Base-by-base conservation (phyloP, 139 green algal species). In the Pseudopediastrum boryanum region DNA sequence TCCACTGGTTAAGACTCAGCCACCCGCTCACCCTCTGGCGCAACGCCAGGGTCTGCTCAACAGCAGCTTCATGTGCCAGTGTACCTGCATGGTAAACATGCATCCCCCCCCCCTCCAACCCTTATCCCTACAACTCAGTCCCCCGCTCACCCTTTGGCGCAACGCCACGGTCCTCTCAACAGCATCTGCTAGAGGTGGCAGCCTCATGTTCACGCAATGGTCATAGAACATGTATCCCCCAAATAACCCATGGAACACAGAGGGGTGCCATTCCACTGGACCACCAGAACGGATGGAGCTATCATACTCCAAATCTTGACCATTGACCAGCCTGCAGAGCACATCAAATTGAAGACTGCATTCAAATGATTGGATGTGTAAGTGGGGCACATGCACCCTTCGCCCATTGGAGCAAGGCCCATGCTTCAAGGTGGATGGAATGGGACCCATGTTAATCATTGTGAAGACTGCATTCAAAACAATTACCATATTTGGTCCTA, bases 181-280 rank as follows among this genome's bases (percentile, higher is more conserved):
- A 36, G 67, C 7, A 6, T 61, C 7, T 6, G 43, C 52, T 3
- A 78, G 52, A 21, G 39, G 35, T 52, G 51, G 52, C 71, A 78
- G 25, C 27, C 52, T 52, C 44, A 68, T 78, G 56, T 29, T 59
- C 12, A 63, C 63, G 36, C 72, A 16, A n/a, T 81, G 74, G 23
- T 81, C 61, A n/a, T 81, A 81, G 44, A 81, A 81, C 9, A 64
- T 41, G 13, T 56, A 27, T 25, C 44, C 39, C 10, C 74, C 74
- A 81, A 81, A 81, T 25, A 81, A 44, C 19, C 74, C 74, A 46
- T 64, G 58, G 44, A 81, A 41, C 25, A 78, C 25, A 9, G 25
- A 5, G 3, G 71, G 71, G 6, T 54, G 71, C 35, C 19, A 36
- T 31, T 71, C 6, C 9, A n/a, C 9, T 71, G 9, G 23, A 31